These are phyloP conservation scores for Syzygium oleosum DNA, from an alignment of 345 rosid genomes.

Conservation along the genomic window DNA sequence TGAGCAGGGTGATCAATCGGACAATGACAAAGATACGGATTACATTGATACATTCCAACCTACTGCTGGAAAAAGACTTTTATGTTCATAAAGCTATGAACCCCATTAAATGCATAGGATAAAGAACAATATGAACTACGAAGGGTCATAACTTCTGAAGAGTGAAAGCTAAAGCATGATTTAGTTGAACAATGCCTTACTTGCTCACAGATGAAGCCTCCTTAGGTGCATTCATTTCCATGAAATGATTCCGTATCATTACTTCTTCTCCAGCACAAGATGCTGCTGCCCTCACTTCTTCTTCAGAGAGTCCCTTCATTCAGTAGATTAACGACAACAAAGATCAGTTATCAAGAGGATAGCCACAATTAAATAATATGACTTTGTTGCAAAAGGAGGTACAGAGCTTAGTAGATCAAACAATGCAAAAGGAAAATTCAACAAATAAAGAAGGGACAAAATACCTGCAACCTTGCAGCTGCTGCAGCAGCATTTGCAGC, in stretches of 20 bases:
- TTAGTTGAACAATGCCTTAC: constrained; percentile 31
- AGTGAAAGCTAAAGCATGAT: not conserved
- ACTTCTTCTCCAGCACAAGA: constrained; percentile 98
- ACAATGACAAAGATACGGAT: not conserved
- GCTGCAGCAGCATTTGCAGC: constrained; percentile 92
- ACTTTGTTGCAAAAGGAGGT: not conserved
- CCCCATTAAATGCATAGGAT: not conserved
- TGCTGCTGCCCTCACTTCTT: constrained; percentile 92
- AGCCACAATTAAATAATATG: not conserved
- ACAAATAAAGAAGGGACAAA: not conserved
- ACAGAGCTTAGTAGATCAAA: not conserved
- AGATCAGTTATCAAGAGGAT: constrained; percentile 7
- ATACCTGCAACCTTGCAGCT: constrained; percentile 90
- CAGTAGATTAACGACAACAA: constrained; percentile 2
- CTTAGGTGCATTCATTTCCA: constrained; percentile 98
- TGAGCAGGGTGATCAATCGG: not conserved
- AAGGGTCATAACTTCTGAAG: not conserved
- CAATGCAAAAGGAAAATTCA: not conserved
- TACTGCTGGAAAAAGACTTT: not conserved
- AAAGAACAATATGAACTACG: not conserved
- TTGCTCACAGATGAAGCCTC: constrained; percentile 89
- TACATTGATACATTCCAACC: not conserved
- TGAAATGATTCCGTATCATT: constrained; percentile 82
- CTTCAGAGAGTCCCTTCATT: constrained; percentile 91
- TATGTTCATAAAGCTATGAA: not conserved